Conservation (phyloP, 257 asterid species). For the Henckelia pumila region DNA sequence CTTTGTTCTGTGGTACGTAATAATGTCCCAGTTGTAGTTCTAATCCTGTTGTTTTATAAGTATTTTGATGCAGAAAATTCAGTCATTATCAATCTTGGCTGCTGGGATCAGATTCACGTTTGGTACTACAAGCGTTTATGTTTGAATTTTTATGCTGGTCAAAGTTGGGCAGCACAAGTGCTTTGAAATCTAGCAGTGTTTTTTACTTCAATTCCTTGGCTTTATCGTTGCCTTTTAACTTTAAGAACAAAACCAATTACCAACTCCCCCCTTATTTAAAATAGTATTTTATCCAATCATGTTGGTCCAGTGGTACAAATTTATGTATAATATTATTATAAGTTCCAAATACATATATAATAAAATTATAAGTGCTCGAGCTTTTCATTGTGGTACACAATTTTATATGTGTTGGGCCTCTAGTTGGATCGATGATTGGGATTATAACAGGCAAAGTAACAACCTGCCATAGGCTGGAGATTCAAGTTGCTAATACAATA, state of each 20-base stretch:
- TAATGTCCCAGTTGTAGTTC: not conserved
- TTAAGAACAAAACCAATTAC: no score
- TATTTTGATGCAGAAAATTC: conserved; percentile 8
- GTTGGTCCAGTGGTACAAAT: no score
- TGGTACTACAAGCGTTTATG: not conserved
- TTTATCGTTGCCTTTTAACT: not conserved
- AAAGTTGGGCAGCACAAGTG: not conserved
- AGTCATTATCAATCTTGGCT: conserved; percentile 35
- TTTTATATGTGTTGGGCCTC: no score
- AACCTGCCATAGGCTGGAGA: not conserved
- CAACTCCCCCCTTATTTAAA: no score
- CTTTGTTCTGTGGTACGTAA: not conserved
- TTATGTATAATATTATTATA: no score
- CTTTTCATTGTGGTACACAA: no score
- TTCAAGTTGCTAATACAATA: not conserved
- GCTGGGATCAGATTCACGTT: conserved; percentile 26
- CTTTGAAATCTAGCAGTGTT: not conserved
- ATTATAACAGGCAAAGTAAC: not conserved
- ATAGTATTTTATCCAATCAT: no score
- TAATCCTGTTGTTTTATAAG: conserved; percentile 6
- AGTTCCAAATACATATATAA: no score
- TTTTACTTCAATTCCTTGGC: not conserved
- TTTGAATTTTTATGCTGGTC: conserved; percentile 16
- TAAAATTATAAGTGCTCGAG: no score
- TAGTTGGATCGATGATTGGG: no score